Evolutionary conservation across 176 grass and related monocot genomes (phyloP), one percentile per base, ranked within the genome.

Genomic region (Hyparrhenia diplandra): DNA sequence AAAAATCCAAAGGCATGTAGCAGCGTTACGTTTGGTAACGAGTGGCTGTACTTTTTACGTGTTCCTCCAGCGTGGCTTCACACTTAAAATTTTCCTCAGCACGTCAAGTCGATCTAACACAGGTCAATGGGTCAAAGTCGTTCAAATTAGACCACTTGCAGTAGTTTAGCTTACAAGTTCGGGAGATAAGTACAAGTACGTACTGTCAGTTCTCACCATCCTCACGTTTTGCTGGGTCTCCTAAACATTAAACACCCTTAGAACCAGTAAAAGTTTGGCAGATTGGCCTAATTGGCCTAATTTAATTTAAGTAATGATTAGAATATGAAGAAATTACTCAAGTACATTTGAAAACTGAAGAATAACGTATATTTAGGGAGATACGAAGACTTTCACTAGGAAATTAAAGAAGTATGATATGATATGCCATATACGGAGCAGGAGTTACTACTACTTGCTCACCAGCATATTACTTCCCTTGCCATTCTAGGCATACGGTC

Each of bases 1-100:
- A 28, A 62, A 66, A 6, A 20, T 69, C 8, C 0, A 24, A 24
- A 24, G n/a, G n/a, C 54, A 24, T 8, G 37, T 1, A 40, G 55
- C 24, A 9, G 23, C 7, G 2, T 8, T 10, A 10, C 57, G 69
- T 67, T 79, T 67, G 43, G 76, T 23, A 10, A 17, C 1, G 7
- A 2, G 5, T 52, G 43, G 13, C 12, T 28, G 21, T 9, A 4
- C n/a, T 74, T 59, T 24, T n/a, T n/a, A 3, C 67, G 32, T 43
- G n/a, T 67, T 32, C 23, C 12, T 54, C 13, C 10, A 57, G 13
- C 54, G 42, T 78, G 85, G 34, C 74, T 37, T 78, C 74, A 78
- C 67, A 47, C 39, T 21, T 9, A 20, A 20, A 36, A n/a, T n/a
- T 12, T 13, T 8, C 39, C 13, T 6, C 0, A 5, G 61, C 73